These are phyloP conservation scores for Amylostereum chailletii DNA, from an alignment of 1,284 basidiomycete species.

Conservation along the genomic window DNA sequence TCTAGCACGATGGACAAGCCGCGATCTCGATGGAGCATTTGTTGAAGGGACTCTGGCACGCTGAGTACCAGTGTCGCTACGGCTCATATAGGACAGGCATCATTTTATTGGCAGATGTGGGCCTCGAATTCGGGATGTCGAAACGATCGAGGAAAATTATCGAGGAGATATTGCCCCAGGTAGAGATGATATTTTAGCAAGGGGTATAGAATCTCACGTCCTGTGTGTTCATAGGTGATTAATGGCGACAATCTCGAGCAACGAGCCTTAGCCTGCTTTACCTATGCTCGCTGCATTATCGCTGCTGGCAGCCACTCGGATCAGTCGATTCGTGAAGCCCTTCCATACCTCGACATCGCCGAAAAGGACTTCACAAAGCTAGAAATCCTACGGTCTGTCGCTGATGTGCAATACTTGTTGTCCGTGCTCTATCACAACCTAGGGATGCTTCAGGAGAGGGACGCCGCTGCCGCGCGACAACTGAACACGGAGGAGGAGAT, in stretches of 20 bases:
- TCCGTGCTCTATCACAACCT: slow-evolving; percentile 67
- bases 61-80: slow-evolving; percentile 67
- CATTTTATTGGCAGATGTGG: slow-evolving; percentile 65
- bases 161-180: slow-evolving; percentile 75
- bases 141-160: slow-evolving; percentile 52
- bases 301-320: slow-evolving; percentile 29
- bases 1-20: slow-evolving; percentile 43
- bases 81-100: slow-evolving; percentile 57
- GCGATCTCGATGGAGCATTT: slow-evolving; percentile 54
- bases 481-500: slow-evolving; percentile 33
- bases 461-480: slow-evolving; percentile 44
- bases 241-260: slow-evolving; percentile 64
- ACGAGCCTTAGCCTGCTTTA: slow-evolving; percentile 65
- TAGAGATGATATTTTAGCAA: slow-evolving; percentile 16
- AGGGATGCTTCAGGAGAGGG: slow-evolving; percentile 42
- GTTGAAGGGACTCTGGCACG: slow-evolving; percentile 64
- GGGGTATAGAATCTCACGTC: no score
- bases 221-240: slow-evolving; percentile 42
- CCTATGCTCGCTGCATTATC: slow-evolving; percentile 64
- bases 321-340: slow-evolving; percentile 42
- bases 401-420: slow-evolving; percentile 63
- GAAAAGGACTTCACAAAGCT: slow-evolving; percentile 54
- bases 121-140: slow-evolving; percentile 68
- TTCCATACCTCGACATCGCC: slow-evolving; percentile 52
- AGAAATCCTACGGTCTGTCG: slow-evolving; percentile 47